Evolutionary conservation across 306 rosid genomes (phyloP), one percentile per base, ranked within the genome.

Genomic region (Geum urbanum): DNA sequence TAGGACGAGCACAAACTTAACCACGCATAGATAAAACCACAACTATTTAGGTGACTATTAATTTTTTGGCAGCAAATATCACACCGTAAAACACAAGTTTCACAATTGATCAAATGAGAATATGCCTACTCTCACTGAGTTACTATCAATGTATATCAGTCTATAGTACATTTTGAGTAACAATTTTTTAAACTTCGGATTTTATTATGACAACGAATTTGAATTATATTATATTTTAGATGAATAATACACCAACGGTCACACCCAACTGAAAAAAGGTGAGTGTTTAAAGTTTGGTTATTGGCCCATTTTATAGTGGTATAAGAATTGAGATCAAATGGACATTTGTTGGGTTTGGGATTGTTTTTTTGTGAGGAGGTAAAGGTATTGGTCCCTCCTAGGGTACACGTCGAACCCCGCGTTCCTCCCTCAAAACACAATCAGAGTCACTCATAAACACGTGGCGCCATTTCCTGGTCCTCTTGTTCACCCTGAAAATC

Each of bases 401-500:
- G 18, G 9, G 85, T 44, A 74, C 97, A 87, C 90, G 91, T 88
- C 67, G 24, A 82, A 72, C 74, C 84, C 92, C 97, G 92, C 96
- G 94, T 92, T 70, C 8, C 11, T 3, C 52, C 89, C 92, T 77
- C 85, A 6, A 43, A 27, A 15, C 50, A 27, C 64, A 16, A 35
- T 57, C 48, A 6, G 40, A 81, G 48, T 78, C 52, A 12, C 32
- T 46, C 69, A 52, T 3, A 7, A n/a, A 81, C 91, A 89, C 95
- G 92, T 87, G 90, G 84, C 90, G 62, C 1, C 15, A n/a, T 44
- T 69, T 74, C 68, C 60, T 56, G 19, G 60, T 53, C 46, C 49
- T 63, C 44, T 32, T 20, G 20, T 19, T 13, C 66, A 9, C 32
- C 69, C 66, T 32, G 19, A 53, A 70, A 72, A 80, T 79, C 82